These are phyloP conservation scores for Rhodotorula sp. DNA, from an alignment of 1,284 basidiomycete species.

Conservation along the genomic window DNA sequence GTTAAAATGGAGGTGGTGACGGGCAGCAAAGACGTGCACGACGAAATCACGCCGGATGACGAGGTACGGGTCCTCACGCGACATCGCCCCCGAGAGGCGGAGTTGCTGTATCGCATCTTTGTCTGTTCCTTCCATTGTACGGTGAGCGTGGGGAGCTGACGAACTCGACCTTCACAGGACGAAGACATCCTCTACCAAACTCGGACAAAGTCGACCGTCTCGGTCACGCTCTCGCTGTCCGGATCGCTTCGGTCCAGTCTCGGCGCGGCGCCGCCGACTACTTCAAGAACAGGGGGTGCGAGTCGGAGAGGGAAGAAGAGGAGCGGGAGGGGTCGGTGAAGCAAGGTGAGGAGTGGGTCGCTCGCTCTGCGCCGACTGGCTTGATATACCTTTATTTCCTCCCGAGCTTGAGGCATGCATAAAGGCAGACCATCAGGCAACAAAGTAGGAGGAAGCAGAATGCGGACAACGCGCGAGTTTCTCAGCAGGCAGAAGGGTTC, in stretches of 20 bases:
- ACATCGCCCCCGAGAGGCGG: neutral
- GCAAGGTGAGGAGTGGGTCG: neutral
- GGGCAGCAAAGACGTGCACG: slow-evolving; percentile 36
- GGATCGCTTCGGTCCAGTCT: slow-evolving; percentile 8
- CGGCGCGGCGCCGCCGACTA: neutral
- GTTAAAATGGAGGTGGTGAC: slow-evolving; percentile 36
- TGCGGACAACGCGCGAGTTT: too few relatives aligned
- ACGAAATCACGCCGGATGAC: slow-evolving; percentile 43
- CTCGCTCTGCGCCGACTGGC: too few relatives aligned
- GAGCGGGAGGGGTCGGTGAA: neutral
- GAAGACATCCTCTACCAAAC: slow-evolving; percentile 36
- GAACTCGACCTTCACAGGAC: neutral
- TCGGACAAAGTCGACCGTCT: slow-evolving; percentile 39
- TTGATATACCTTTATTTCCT: neutral
- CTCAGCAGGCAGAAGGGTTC: too few relatives aligned
- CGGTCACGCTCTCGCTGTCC: slow-evolving; percentile 15
- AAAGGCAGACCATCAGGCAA: too few relatives aligned
- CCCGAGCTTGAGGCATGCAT: neutral
- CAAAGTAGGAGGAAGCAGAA: too few relatives aligned
- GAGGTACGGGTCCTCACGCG: slow-evolving; percentile 22
- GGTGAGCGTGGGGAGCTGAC: neutral
- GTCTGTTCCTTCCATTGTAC: neutral
- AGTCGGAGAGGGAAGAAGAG: neutral
- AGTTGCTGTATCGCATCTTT: too few relatives aligned
- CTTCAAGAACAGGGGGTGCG: neutral